A percentile compares a stretch with the other conserved stretches of the same genome.
These are phyloP conservation scores for Colletotrichum brevisporum DNA, from an alignment of 2,329 filamentous ascomycete genomes.

Conservation along the genomic window DNA sequence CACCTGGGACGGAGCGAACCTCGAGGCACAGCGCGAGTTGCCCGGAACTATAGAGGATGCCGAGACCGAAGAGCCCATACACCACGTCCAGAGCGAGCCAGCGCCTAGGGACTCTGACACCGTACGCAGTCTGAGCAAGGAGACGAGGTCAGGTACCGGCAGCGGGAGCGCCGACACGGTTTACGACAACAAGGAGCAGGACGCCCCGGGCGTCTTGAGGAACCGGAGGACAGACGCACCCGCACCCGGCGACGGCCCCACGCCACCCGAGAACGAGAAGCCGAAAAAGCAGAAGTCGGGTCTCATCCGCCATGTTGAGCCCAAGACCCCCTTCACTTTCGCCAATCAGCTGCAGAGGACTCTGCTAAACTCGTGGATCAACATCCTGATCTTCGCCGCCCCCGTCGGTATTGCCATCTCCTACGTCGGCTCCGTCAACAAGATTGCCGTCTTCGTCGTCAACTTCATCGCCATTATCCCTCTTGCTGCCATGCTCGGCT, in stretches of 20 bases:
- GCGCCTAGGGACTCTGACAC: slow-evolving; percentile 45
- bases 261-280: slow-evolving; percentile 47
- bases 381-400: slow-evolving; percentile 82
- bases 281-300: slow-evolving; percentile 56
- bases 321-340: slow-evolving; percentile 70
- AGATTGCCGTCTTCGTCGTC: slow-evolving; percentile 82
- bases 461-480: slow-evolving; percentile 97
- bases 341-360: slow-evolving; percentile 80
- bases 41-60: slow-evolving; percentile 38
- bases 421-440: slow-evolving; percentile 69
- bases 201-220: slow-evolving; percentile 45
- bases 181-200: slow-evolving; percentile 42
- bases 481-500: slow-evolving; percentile 87
- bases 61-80: slow-evolving; percentile 50
- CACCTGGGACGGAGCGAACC: slow-evolving; percentile 52
- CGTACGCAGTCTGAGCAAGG: slow-evolving; percentile 41
- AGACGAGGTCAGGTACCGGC: slow-evolving; percentile 33
- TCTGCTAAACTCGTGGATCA: slow-evolving; percentile 88
- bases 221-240: slow-evolving; percentile 51
- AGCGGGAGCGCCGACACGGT: slow-evolving; percentile 43
- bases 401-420: slow-evolving; percentile 85
- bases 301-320: slow-evolving; percentile 62
- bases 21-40: slow-evolving; percentile 49
- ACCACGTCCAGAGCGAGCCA: slow-evolving; percentile 54
- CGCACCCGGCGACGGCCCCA: slow-evolving; percentile 39